Base-by-base conservation (phyloP, 805 yeast species). In the Starmera caribaea region DNA sequence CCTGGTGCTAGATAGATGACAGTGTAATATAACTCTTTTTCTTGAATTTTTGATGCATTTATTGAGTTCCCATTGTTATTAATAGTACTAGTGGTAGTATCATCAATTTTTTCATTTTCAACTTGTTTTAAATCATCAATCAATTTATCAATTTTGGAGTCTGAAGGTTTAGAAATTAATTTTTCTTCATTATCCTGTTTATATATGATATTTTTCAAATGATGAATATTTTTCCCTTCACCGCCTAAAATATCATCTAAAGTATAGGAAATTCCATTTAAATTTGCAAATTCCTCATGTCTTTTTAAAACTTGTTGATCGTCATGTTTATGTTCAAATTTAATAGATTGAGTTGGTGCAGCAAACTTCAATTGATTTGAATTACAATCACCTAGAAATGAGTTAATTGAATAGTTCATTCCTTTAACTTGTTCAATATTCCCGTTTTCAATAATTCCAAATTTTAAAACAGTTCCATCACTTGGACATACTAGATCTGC, bases 1-100 rank as follows among this genome's bases (percentile, higher is more conserved):
- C 99, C 99, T 0, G 99, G 99, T 0, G 97, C 96, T 39, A 92
- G 69, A 57, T 92, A 92, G 15, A 92, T 86, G 15, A 92, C 99
- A 1, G 96, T 81, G 59, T 81, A 92, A 54, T 71, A 90, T 41
- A 92, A 66, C 49, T 77, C 74, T 39, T 77, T 82, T 16, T 46
- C 51, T 37, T 11, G 69, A 54, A 46, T 34, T 51, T 53, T 57
- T 15, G 54, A 53, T 10, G 50, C 53, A 4, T 61, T 61, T 1
- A 21, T 21, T n/a, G n/a, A n/a, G 8, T 21, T 9, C 9, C 26
- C 26, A 21, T 21, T 21, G 8, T 21, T 21, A 21, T 21, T 21
- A 21, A 7, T 21, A 21, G 6, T 21, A 21, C 8, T 21, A 5
- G 6, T 21, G 6, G 6, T 21, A 9, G 3, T 21, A 9, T 21